Evolutionary conservation across 768 basidiomycete genomes (phyloP), one percentile per base, ranked within the genome.

Genomic region (Lactarius pseudohatsudake): DNA sequence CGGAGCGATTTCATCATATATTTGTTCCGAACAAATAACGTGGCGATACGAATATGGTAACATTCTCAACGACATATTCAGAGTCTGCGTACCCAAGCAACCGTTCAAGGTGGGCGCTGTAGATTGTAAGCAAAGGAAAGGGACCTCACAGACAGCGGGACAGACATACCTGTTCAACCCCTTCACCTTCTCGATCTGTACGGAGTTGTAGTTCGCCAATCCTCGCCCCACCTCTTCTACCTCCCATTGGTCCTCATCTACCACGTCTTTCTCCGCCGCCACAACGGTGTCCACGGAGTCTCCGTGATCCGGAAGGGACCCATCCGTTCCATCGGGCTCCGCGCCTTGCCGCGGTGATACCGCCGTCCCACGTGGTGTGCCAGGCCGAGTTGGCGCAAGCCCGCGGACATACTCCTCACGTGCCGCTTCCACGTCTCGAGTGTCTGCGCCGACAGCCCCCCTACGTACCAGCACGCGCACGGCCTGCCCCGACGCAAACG

Each of bases 41-140:
- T 45, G 86, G 83, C 13, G 82, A 80, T 50, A 85, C 74, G 61
- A 89, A 83, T 61, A 96, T 90, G 3, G 92, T 94, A 72, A 97
- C 88, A 73, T 95, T 93, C 74, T 98, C 97, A 7, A 96, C 96
- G 57, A 98, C 95, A 78, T 98, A 92, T 75, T 98, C 97, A 32
- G 93, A 91, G 74, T 99, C 97, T 16, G 91, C 92, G 76, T 99
- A 98, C 3, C 95, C 96, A 57, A 99, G 76, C 7, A 95, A 72
- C 66, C 87, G 85, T 10, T 89, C 80, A 45, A 99, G 86, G 60
- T 91, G 83, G 1, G 92, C 88, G 70, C 96, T 98, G 74, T 7
- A 61, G 68, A 40, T 70, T 65, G 64, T 63, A 62, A 62, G 64
- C 64, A 61, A 28, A 55, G 55, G 20, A 40, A 18, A 47, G 11